These are phyloP conservation scores for Basipetospora sp. DNA, from an alignment of 2,329 filamentous ascomycete species.

Conservation along the genomic window DNA sequence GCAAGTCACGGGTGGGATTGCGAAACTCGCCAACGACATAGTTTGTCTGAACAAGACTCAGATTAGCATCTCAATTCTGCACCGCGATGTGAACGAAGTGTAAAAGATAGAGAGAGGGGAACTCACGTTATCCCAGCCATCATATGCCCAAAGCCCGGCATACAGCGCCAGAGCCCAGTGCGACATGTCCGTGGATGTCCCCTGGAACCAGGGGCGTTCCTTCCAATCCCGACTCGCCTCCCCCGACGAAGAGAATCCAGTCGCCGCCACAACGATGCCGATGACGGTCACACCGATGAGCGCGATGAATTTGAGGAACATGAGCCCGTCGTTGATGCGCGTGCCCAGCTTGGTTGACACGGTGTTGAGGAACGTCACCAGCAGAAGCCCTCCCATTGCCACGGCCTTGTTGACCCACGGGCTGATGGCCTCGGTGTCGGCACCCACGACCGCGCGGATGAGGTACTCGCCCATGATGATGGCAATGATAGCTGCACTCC, in stretches of 20 bases:
- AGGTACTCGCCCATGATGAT: constrained; percentile 98
- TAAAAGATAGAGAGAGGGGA: too few species aligned
- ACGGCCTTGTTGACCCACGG: constrained; percentile 85
- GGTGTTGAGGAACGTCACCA: constrained; percentile 77
- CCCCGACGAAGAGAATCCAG: constrained; percentile 66
- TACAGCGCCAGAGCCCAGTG: constrained; percentile 91
- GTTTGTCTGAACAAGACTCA: too few species aligned
- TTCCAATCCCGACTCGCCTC: constrained; percentile 76
- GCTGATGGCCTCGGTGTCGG: constrained; percentile 67
- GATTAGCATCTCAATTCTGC: too few species aligned
- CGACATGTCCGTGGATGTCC: constrained; percentile 64
- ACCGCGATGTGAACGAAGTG: too few species aligned
- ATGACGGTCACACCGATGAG: constrained; percentile 73
- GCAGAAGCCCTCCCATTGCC: constrained; percentile 57
- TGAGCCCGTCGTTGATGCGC: constrained; percentile 76
- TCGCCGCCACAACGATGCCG: constrained; percentile 77
- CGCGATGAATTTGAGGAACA: constrained; percentile 93
- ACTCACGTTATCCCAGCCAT: constrained; percentile 94
- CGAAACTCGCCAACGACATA: constrained; percentile 96
- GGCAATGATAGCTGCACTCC: constrained; percentile 80
- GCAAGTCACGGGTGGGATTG: constrained; percentile 76
- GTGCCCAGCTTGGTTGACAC: constrained; percentile 81
- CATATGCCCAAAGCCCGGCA: constrained; percentile 91
- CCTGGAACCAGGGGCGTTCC: constrained; percentile 71
- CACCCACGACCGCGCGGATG: constrained; percentile 72